Evolutionary conservation across 2,329 filamentous ascomycete genomes (phyloP), one percentile per base, ranked within the genome.

Genomic region (Monascus ruber): DNA sequence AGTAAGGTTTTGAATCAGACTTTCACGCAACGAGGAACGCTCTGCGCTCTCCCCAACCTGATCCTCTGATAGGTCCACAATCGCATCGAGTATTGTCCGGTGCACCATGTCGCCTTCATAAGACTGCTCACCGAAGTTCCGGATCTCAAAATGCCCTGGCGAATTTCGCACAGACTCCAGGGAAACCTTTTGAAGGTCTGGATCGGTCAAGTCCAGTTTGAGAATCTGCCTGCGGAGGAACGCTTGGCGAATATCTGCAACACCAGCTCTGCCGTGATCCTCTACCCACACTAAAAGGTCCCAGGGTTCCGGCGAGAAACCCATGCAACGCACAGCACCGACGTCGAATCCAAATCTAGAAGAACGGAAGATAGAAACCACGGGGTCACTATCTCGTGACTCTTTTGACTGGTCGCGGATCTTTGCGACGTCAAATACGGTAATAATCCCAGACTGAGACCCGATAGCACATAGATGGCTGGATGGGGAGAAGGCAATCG

Each of bases 211-310:
- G 35, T 64, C 55, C 32, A 66, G 37, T n/a, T 54, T 42, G 9
- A 71, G 44, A 24, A 65, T 58, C 45, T 71, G 68, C 37, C 65
- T 56, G 35, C 68, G 61, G 26, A 58, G 48, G 42, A 69, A 70
- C n/a, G 52, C 53, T 42, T 64, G 65, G 31, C 68, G 66, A 36
- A 70, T 52, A 49, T 71, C 68, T 27, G 66, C 65, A 41, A 71
- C 49, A 5, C 68, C 68, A 34, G 64, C 64, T 44, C 64, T 58
- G 10, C 68, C 68, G 46, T 84, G 81, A 52, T 94, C 85, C 61
- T 98, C 91, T 6, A 87, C 85, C 88, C 91, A 96, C 5, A 93
- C 83, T 32, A 98, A 68, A 11, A 98, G 74, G 56, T 95, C 89
- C 70, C 82, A 89, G 0, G 88, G 85, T 1, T 84, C 83, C 1